A percentile compares a stretch with the other conserved stretches of the same genome.
phyloP scores from a whole-genome alignment of 2,329 filamentous ascomycete species.

The Colletotrichum sp. region DNA sequence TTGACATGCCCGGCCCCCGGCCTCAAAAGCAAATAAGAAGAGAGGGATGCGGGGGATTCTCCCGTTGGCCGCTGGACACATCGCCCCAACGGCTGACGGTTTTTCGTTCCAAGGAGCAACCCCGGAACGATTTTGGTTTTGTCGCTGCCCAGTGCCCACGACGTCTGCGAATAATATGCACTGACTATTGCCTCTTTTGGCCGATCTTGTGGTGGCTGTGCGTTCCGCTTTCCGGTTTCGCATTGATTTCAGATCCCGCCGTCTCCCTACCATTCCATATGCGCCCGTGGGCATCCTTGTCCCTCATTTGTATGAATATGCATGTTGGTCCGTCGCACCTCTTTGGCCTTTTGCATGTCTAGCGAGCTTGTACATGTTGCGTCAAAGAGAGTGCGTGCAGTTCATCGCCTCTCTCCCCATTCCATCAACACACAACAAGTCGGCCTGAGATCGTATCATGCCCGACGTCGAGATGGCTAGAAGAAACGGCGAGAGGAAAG shows the following conservation, averaged over 20 bases:
- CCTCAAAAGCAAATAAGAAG: neutral
- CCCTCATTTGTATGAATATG: conserved; percentile 5
- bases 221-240: conserved; percentile 21
- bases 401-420: neutral
- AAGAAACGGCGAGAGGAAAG: conserved; percentile 1
- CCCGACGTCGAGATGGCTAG: conserved; percentile 17
- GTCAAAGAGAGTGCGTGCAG: neutral
- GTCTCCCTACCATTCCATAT: neutral
- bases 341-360: neutral
- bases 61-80: neutral
- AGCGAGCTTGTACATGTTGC: neutral
- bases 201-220: conserved; percentile 16
- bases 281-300: neutral
- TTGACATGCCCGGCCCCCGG: neutral
- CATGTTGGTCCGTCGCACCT: neutral
- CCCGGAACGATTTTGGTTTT: neutral
- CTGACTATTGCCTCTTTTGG: conserved; percentile 4
- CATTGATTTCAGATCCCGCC: conserved; percentile 21
- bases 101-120: neutral
- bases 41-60: conserved; percentile 4
- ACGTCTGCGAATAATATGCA: neutral
- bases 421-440: neutral
- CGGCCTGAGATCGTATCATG: neutral
- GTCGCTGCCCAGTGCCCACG: neutral
- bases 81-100: neutral